Percentiles rank a stretch among this genome's conserved stretches.
phyloP scores from a whole-genome alignment of 371 early-diverging fungal genomes.

The Smittium mucronatum region DNA sequence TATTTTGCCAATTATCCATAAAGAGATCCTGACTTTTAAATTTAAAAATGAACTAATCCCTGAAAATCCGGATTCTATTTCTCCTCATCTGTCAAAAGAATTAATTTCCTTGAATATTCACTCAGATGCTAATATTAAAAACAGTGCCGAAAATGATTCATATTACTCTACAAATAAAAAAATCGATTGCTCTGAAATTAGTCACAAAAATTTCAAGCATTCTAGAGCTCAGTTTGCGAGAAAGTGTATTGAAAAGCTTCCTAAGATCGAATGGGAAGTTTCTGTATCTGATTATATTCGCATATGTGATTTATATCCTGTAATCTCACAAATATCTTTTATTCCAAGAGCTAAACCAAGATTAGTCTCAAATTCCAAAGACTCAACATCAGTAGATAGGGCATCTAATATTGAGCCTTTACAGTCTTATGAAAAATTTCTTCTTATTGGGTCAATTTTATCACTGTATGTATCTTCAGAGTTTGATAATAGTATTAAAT shows the following conservation, averaged over 20 bases:
- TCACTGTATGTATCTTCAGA: neutral
- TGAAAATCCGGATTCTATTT: neutral
- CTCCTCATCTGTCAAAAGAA: conserved; percentile 1
- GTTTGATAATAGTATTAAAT: neutral
- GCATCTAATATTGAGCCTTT: too few species aligned
- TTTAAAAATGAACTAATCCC: neutral
- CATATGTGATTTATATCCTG: neutral
- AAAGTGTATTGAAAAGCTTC: neutral
- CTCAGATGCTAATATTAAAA: neutral
- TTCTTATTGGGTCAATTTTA: neutral
- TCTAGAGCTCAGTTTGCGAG: neutral
- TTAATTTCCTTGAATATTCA: neutral
- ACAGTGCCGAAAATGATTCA: neutral
- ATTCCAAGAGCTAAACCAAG: too few species aligned
- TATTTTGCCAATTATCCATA: neutral
- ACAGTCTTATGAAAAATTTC: neutral
- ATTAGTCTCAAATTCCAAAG: too few species aligned
- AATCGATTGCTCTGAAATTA: neutral
- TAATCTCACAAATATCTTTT: neutral
- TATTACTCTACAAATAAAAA: neutral
- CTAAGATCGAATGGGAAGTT: conserved; percentile 7
- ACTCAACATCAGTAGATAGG: too few species aligned
- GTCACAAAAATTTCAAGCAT: neutral
- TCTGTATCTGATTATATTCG: conserved; percentile 10
- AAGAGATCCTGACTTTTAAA: neutral